Evolutionary conservation across 129 eudicot genomes (phyloP).

Genomic region (Smallanthus sonchifolius): DNA sequence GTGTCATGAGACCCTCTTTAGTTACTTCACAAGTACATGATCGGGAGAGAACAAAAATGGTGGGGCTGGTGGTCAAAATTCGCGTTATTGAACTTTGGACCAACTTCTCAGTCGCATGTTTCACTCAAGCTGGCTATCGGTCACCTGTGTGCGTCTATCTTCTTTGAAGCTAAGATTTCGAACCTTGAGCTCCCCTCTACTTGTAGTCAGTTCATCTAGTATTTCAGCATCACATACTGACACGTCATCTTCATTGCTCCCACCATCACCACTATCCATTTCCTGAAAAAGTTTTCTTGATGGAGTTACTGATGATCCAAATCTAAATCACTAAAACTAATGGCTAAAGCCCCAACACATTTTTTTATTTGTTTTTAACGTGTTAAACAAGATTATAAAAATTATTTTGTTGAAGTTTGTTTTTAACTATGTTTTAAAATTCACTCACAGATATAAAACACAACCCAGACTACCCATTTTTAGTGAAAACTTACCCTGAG

Average conservation of each 20-base stretch:
- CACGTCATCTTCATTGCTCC: conserved; percentile 26
- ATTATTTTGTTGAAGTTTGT: too few relatives aligned
- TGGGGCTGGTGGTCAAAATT: too few relatives aligned
- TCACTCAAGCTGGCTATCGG: conserved; percentile 23
- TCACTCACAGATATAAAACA: neutral
- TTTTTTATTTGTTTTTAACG: too few relatives aligned
- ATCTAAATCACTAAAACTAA: neutral
- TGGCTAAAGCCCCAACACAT: neutral
- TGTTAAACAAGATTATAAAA: neutral
- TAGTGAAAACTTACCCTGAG: conserved; percentile 17
- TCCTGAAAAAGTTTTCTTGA: conserved; percentile 25
- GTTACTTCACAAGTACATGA: too few relatives aligned
- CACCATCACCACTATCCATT: conserved; percentile 16
- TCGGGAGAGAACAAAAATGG: too few relatives aligned
- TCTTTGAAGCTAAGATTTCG: conserved; percentile 46
- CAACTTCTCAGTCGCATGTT: neutral
- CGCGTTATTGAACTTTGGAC: neutral
- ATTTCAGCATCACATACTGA: conserved; percentile 50
- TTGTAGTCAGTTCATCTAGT: conserved; percentile 53
- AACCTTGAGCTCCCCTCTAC: conserved; percentile 60
- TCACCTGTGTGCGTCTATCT: conserved; percentile 35
- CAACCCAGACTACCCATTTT: neutral
- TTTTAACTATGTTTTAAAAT: too few relatives aligned
- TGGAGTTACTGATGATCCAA: neutral
- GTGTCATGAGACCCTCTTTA: too few relatives aligned